A percentile compares a stretch with the other conserved stretches of the same genome.
Conservation (phyloP, 805 yeast species). For the Candida koratica region DNA sequence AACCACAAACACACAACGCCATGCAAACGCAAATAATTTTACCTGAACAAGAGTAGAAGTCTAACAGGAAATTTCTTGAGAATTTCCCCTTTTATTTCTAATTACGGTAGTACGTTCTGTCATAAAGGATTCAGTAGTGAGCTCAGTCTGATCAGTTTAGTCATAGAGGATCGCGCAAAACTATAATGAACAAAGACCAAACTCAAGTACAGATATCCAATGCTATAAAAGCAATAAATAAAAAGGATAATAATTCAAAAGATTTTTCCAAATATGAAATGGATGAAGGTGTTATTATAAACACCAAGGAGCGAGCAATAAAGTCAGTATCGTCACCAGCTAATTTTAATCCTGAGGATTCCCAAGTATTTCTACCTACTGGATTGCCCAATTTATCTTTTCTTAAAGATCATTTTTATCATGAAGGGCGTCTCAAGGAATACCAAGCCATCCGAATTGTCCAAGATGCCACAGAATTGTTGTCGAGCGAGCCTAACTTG, state of each 20-base stretch:
- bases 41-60: not conserved
- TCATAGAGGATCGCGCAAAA: not conserved
- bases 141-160: too few species aligned
- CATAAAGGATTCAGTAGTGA: too few species aligned
- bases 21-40: not conserved
- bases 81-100: too few species aligned
- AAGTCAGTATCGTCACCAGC: constrained; percentile 64
- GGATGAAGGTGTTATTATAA: constrained; percentile 54
- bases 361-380: constrained; percentile 55
- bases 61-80: too few species aligned
- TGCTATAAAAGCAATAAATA: constrained; percentile 57
- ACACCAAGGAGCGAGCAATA: constrained; percentile 58
- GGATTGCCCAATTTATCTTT: constrained; percentile 73
- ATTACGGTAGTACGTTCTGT: too few species aligned
- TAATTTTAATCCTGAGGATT: constrained; percentile 58
- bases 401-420: constrained; percentile 65
- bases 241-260: constrained; percentile 26
- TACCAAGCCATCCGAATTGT: constrained; percentile 69
- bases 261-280: constrained; percentile 47
- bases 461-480: constrained; percentile 55
- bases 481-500: constrained; percentile 73
- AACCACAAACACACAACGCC: not conserved
- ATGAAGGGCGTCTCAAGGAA: constrained; percentile 76
- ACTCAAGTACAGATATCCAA: constrained; percentile 48
- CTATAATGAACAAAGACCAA: not conserved